Percentiles rank a stretch among this genome's conserved stretches.
Evolutionary conservation across 2,329 filamentous ascomycete genomes (phyloP).

Genomic region (Curvularia hawaiiensis): DNA sequence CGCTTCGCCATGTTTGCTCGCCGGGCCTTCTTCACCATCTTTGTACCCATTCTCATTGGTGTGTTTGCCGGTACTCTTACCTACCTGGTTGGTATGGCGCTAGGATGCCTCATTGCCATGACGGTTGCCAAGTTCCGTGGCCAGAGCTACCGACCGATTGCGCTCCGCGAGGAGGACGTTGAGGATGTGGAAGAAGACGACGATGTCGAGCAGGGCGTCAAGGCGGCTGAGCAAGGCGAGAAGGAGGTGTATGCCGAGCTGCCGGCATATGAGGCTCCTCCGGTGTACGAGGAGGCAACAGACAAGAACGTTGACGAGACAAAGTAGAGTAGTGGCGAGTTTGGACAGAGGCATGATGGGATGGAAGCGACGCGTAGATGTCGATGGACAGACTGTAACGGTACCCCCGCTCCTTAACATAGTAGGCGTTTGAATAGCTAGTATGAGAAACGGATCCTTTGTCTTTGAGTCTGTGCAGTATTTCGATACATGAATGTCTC

Average conservation of each 20-base stretch:
- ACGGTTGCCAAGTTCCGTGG: constrained; percentile 63
- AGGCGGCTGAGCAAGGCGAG: constrained; percentile 31
- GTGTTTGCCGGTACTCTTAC: constrained; percentile 70
- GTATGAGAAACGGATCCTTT: constrained; percentile 14
- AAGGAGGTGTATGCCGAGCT: constrained; percentile 44
- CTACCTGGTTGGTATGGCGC: constrained; percentile 69
- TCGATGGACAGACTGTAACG: constrained; percentile 7
- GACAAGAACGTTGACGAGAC: constrained; percentile 23
- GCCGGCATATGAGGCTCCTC: constrained; percentile 46
- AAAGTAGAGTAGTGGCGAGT: constrained; percentile 17
- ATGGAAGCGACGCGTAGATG: constrained; percentile 3
- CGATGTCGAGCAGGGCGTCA: constrained; percentile 24
- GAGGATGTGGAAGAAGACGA: constrained; percentile 31
- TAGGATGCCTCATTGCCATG: constrained; percentile 66
- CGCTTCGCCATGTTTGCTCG: constrained; percentile 42
- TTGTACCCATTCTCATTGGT: constrained; percentile 72
- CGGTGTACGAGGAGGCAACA: constrained; percentile 45
- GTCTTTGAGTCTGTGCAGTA: not conserved
- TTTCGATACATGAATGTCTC: not conserved
- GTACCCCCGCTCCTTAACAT: constrained; percentile 1
- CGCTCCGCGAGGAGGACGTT: constrained; percentile 39
- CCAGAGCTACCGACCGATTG: constrained; percentile 43
- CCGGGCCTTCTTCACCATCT: constrained; percentile 65
- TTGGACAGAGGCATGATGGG: not conserved
- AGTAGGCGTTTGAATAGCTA: constrained; percentile 6